A percentile compares a stretch with the other conserved stretches of the same genome.
Evolutionary conservation across 495 filamentous ascomycete genomes (phyloP).

Genomic region (Lepraria neglecta): DNA sequence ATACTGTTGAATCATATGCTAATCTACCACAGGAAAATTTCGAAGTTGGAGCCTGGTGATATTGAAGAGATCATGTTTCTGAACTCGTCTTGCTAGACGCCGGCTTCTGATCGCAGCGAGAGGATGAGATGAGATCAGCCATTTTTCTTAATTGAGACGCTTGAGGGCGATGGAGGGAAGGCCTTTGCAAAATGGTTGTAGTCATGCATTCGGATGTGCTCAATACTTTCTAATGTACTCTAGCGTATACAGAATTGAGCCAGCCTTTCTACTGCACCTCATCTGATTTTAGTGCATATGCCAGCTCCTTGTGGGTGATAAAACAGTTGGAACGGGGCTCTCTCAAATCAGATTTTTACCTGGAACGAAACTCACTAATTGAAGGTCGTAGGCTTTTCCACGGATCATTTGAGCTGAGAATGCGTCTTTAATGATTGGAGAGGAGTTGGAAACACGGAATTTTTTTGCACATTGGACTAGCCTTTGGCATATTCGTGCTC

Average conservation of each 20-base stretch:
- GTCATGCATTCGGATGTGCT: not conserved
- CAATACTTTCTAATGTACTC: slow-evolving; percentile 7
- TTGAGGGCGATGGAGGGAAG: not conserved
- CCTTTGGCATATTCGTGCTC: too few species aligned
- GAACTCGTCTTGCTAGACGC: not conserved
- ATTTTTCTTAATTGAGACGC: not conserved
- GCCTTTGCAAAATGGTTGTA: not conserved
- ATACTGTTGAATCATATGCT: slow-evolving; percentile 1
- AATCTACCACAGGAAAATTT: slow-evolving; percentile 58
- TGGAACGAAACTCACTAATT: too few species aligned
- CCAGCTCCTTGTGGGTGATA: not conserved
- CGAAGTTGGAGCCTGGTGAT: slow-evolving; percentile 69
- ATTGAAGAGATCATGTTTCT: not conserved
- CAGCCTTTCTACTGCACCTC: not conserved
- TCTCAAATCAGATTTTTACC: too few species aligned
- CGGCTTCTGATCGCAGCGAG: not conserved
- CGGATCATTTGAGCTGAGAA: too few species aligned
- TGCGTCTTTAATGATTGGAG: too few species aligned
- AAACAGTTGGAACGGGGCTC: not conserved
- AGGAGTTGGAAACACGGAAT: too few species aligned
- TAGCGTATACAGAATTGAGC: slow-evolving; percentile 2
- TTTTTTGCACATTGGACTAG: too few species aligned
- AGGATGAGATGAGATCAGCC: not conserved
- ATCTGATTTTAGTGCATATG: not conserved
- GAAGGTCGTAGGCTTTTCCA: too few species aligned